Evolutionary conservation across 1,284 basidiomycete species (phyloP), one percentile per base, ranked within the genome.

Genomic region (Cryptococcus sp.): DNA sequence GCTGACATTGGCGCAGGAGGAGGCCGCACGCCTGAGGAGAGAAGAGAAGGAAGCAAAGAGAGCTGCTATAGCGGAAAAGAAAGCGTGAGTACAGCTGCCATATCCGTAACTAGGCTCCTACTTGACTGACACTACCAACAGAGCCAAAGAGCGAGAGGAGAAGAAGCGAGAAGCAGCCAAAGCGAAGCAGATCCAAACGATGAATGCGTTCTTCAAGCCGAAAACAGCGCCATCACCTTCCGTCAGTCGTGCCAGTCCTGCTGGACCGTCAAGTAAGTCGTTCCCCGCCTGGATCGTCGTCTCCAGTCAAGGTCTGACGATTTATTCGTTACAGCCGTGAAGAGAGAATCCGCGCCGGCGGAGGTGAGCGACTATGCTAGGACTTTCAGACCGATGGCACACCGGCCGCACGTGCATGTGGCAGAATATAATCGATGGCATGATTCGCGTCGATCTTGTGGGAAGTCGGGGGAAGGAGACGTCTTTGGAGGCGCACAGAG

Each of bases 151-250:
- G n/a, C 60, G 63, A 5, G 70, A 70, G 41, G 61, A 66, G 53
- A 53, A 71, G 59, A 70, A 71, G 62, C 70, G 71, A 56, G 64
- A 66, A 13, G 65, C 62, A 7, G 52, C 56, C 16, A 52, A 65
- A 41, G 67, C 67, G 3, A 76, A 76, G 59, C 72, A 74, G 50
- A 62, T 64, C 0, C 62, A 69, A 42, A 59, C 63, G 20, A 68
- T 74, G 56, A 60, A 57, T 20, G 53, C 61, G 10, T 76, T 76
- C 59, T 73, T 77, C 67, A 70, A 67, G 54, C n/a, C 61, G 11
- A 69, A 68, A 41, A 41, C 66, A 5, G 39, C 57, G 1, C 16
- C 47, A 5, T 47, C 59, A 22, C 65, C 22, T 23, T 47, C 55
- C 17, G 53, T 57, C 45, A 60, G 55, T 31, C 47, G 39, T 25